Conservation (phyloP, 257 asterid species). For the Jacaranda copaia region DNA sequence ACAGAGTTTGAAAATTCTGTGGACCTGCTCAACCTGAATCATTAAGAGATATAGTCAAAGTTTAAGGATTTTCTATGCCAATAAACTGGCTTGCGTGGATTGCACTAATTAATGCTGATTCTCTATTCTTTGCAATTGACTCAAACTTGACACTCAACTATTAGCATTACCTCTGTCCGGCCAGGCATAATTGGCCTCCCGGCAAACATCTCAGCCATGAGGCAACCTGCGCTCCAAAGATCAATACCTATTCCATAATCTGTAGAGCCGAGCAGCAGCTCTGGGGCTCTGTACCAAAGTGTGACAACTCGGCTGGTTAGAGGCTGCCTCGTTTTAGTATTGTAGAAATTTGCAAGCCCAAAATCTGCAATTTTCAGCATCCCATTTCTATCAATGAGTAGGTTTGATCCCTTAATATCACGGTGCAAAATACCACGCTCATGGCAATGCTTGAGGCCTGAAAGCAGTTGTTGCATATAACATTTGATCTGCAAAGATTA, state of each 20-base stretch:
- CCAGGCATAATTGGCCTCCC: constrained; percentile 86
- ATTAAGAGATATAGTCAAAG: background rate
- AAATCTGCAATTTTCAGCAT: constrained; percentile 82
- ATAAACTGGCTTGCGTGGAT: background rate
- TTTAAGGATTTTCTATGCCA: background rate
- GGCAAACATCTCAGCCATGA: constrained; percentile 86
- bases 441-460: constrained; percentile 85
- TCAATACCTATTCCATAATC: constrained; percentile 81
- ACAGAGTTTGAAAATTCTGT: constrained; percentile 77
- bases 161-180: constrained; percentile 72
- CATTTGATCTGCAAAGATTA: constrained; percentile 62
- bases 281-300: constrained; percentile 90
- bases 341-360: constrained; percentile 69
- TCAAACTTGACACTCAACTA: too few relatives aligned
- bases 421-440: constrained; percentile 79
- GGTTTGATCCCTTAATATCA: constrained; percentile 84
- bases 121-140: too few relatives aligned
- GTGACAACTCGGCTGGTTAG: constrained; percentile 86
- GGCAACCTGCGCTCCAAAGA: constrained; percentile 93
- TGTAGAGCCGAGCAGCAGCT: constrained; percentile 78
- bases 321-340: constrained; percentile 57
- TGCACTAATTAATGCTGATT: background rate
- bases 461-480: constrained; percentile 77
- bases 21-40: constrained; percentile 80
- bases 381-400: constrained; percentile 73